Evolutionary conservation across 2,329 filamentous ascomycete species (phyloP).

Genomic region (Hypoxylon sp.): DNA sequence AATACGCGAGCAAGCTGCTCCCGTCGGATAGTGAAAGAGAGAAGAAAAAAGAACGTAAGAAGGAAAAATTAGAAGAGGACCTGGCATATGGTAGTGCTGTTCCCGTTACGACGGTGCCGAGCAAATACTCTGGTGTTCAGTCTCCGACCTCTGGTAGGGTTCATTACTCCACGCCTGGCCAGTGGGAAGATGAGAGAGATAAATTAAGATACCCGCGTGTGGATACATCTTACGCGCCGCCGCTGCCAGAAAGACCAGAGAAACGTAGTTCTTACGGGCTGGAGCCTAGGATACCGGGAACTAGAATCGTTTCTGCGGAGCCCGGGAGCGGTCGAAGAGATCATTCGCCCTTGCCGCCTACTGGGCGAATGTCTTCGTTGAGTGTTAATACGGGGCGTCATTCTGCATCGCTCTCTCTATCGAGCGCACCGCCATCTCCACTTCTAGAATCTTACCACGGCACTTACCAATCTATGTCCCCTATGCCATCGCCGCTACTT

Average conservation of each 20-base stretch:
- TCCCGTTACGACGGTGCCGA: conserved; percentile 30
- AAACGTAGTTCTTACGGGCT: conserved; percentile 55
- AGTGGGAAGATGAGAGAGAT: conserved; percentile 59
- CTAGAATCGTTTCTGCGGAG: conserved; percentile 62
- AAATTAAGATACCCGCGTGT: conserved; percentile 54
- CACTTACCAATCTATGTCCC: conserved; percentile 93
- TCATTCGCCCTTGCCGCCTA: conserved; percentile 65
- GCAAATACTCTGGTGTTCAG: conserved; percentile 44
- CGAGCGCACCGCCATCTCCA: conserved; percentile 81
- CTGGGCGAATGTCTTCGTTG: conserved; percentile 67
- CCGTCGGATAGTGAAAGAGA: conserved; percentile 55
- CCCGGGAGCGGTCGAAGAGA: conserved; percentile 56
- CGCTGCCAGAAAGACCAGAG: conserved; percentile 37
- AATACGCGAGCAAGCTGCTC: conserved; percentile 51
- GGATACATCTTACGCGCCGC: conserved; percentile 45
- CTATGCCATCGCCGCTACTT: conserved; percentile 88
- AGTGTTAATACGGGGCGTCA: conserved; percentile 65
- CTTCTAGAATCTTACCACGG: conserved; percentile 93
- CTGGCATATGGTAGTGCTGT: conserved; percentile 65
- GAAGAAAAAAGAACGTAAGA: conserved; percentile 54
- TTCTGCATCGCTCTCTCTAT: conserved; percentile 61
- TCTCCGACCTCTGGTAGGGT: conserved; percentile 48
- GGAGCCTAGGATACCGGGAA: conserved; percentile 58
- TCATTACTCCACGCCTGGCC: conserved; percentile 55
- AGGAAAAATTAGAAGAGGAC: conserved; percentile 61